Percentiles rank a stretch among this genome's conserved stretches.
Conservation (phyloP, 2,329 filamentous ascomycete genomes). For the Sarocladium kiliense region DNA sequence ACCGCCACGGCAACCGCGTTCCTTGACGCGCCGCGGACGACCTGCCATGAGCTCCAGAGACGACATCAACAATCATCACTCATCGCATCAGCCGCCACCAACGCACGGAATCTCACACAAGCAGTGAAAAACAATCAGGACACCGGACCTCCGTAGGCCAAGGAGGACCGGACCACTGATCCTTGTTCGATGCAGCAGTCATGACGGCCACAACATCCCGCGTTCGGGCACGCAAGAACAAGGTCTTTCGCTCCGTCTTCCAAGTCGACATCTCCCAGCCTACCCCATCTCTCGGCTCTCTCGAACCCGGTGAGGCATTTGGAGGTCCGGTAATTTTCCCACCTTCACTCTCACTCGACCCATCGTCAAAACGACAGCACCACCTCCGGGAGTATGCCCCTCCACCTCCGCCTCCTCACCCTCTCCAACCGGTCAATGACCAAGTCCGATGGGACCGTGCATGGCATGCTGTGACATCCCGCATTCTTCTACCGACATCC, state of each 20-base stretch:
- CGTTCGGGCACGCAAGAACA: slow-evolving; percentile 42
- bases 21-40: too few species aligned
- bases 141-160: neutral
- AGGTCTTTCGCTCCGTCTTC: slow-evolving; percentile 52
- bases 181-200: slow-evolving; percentile 10
- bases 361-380: slow-evolving; percentile 11
- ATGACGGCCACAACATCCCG: slow-evolving; percentile 33
- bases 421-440: slow-evolving; percentile 27
- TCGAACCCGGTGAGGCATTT: slow-evolving; percentile 40
- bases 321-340: slow-evolving; percentile 30
- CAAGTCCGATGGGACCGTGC: slow-evolving; percentile 56
- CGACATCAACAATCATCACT: neutral
- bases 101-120: too few species aligned
- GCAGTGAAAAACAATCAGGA: too few species aligned
- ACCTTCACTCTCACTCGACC: slow-evolving; percentile 17
- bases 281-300: slow-evolving; percentile 36
- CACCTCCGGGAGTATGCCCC: slow-evolving; percentile 12
- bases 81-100: neutral
- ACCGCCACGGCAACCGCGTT: neutral
- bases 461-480: slow-evolving; percentile 57
- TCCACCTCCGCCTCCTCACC: slow-evolving; percentile 9
- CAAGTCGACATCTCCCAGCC: slow-evolving; percentile 44
- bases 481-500: slow-evolving; percentile 51
- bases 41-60: neutral
- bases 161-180: neutral